phyloP scores from a whole-genome alignment of 73 alveolate species.

The Blepharisma stoltei region DNA sequence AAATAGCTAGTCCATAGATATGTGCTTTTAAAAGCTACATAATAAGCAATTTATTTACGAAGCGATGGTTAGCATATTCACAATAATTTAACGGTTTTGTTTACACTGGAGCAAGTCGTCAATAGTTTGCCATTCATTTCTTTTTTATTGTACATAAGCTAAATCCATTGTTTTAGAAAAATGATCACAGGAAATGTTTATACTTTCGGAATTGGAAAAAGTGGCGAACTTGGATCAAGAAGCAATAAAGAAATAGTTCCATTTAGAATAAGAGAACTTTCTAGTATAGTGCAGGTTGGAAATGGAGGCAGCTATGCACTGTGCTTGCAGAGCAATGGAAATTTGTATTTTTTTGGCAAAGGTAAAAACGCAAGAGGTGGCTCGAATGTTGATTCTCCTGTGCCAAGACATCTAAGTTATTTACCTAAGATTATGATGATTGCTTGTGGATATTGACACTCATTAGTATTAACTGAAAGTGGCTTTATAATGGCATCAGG shows the following conservation, averaged over 20 bases:
- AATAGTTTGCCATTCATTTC: too few relatives aligned
- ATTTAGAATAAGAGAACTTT: not conserved
- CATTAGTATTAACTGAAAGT: not conserved
- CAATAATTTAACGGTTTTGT: too few relatives aligned
- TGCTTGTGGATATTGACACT: not conserved
- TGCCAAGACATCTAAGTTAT: conserved; percentile 5
- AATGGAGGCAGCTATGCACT: not conserved
- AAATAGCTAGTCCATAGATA: too few relatives aligned
- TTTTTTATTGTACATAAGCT: too few relatives aligned
- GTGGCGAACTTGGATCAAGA: conserved; percentile 29
- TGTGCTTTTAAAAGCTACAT: too few relatives aligned
- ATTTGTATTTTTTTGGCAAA: not conserved
- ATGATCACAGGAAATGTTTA: conserved; percentile 15
- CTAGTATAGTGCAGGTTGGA: not conserved
- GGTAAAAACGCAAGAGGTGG: conserved; percentile 22
- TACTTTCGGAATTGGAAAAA: conserved; percentile 41
- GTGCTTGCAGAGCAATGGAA: not conserved
- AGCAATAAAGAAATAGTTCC: not conserved
- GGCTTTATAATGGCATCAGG: not conserved
- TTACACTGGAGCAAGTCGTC: too few relatives aligned
- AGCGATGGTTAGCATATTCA: too few relatives aligned
- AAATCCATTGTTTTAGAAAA: not conserved
- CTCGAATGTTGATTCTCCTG: conserved; percentile 1
- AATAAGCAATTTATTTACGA: too few relatives aligned
- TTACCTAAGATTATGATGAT: not conserved